Conservation (phyloP, 495 filamentous ascomycete species). For the Cercophora newfieldiana region DNA sequence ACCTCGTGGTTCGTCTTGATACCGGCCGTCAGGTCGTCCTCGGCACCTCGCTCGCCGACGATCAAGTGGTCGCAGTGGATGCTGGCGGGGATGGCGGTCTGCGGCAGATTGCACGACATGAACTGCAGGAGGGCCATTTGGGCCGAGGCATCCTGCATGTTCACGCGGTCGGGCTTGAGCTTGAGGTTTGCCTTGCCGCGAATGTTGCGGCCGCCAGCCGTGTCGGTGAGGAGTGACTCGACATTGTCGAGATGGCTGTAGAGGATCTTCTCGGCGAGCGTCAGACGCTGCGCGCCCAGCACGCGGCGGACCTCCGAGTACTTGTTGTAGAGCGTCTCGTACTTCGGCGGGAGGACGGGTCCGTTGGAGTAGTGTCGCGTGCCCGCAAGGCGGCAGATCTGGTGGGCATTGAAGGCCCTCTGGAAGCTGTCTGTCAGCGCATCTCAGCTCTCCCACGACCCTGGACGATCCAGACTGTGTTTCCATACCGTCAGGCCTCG, state of each 20-base stretch:
- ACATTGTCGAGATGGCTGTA: conserved; percentile 91
- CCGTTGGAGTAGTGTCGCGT: conserved; percentile 27
- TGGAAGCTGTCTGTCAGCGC: conserved; percentile 15
- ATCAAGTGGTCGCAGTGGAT: conserved; percentile 99
- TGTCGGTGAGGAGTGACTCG: conserved; percentile 76
- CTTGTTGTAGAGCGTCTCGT: conserved; percentile 47
- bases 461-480: background rate
- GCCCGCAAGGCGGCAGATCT: conserved; percentile 22
- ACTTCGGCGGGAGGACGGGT: conserved; percentile 43
- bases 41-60: conserved; percentile 86
- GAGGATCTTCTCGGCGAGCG: conserved; percentile 94
- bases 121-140: conserved; percentile 98
- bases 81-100: conserved; percentile 92
- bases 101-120: conserved; percentile 91
- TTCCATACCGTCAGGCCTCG: conserved; percentile 33
- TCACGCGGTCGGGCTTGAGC: conserved; percentile 95
- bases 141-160: conserved; percentile 98
- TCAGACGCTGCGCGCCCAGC: conserved; percentile 69
- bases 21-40: conserved; percentile 80
- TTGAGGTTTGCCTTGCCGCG: conserved; percentile 91
- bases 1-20: conserved; percentile 95
- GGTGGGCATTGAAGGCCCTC: conserved; percentile 33
- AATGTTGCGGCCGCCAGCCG: conserved; percentile 75
- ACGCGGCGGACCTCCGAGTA: conserved; percentile 66
- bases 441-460: background rate